Conservation (phyloP, 192 early-diverging fungal species). For the Coemansia sp. region DNA sequence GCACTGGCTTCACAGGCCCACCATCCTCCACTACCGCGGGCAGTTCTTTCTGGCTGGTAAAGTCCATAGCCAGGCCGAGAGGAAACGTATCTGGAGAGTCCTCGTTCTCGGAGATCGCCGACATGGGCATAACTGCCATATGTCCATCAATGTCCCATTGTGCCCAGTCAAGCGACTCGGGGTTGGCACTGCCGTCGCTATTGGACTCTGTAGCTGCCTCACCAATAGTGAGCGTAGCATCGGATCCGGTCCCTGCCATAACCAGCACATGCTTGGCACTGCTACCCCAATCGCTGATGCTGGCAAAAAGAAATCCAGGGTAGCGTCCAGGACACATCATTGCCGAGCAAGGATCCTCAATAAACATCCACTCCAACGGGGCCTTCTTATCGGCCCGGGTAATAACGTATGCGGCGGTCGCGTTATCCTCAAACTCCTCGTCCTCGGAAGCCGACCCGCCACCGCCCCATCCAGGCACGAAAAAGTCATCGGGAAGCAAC, state of each 20-base stretch:
- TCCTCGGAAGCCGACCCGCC: constrained; percentile 22
- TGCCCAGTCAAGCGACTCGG: constrained; percentile 58
- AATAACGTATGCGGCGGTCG: constrained; percentile 60
- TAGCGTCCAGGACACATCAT: constrained; percentile 51
- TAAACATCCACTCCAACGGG: constrained; percentile 50
- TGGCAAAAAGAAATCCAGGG: constrained; percentile 61
- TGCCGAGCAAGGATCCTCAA: constrained; percentile 60
- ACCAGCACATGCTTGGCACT: constrained; percentile 38
- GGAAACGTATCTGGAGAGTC: constrained; percentile 61
- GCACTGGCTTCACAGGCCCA: constrained; percentile 56
- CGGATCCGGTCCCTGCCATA: constrained; percentile 35
- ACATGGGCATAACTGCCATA: constrained; percentile 59
- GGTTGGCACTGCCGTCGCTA: constrained; percentile 12
- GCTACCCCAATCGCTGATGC: constrained; percentile 57
- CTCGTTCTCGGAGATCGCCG: constrained; percentile 30
- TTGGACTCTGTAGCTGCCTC: constrained; percentile 14
- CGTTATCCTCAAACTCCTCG: constrained; percentile 35
- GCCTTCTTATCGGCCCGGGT: constrained; percentile 50
- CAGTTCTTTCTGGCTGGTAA: constrained; percentile 58
- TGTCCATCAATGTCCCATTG: constrained; percentile 66
- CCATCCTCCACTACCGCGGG: constrained; percentile 57
- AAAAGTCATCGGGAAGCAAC: constrained; percentile 27
- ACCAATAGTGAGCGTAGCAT: constrained; percentile 43
- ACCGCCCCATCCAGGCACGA: constrained; percentile 25
- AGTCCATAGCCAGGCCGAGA: constrained; percentile 74